Percentiles rank a stretch among this genome's conserved stretches.
Conservation (phyloP, 208 protist genomes). For the Trypanosoma congolense region DNA sequence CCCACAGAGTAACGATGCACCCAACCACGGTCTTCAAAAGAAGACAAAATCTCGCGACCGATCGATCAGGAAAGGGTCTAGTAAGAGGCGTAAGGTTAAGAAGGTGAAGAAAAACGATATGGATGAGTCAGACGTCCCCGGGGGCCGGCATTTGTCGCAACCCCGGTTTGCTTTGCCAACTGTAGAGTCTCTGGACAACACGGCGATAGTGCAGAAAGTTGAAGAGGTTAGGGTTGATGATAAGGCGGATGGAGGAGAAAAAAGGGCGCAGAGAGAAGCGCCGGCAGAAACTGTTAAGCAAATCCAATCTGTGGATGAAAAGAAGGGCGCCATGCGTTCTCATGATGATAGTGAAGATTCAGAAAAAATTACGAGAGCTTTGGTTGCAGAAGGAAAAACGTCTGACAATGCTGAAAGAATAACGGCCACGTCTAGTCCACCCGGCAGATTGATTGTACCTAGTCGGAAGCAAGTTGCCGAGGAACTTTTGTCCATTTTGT, state of each 20-base stretch:
- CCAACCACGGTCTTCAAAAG: too few species aligned
- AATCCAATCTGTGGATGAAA: too few species aligned
- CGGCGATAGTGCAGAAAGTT: not conserved
- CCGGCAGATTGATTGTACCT: conserved; percentile 26
- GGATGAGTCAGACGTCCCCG: not conserved
- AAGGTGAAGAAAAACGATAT: too few species aligned
- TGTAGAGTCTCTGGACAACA: not conserved
- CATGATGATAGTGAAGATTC: too few species aligned
- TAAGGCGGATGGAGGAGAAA: not conserved
- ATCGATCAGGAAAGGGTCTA: too few species aligned
- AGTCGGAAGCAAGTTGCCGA: conserved; percentile 57
- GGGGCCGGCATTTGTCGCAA: not conserved
- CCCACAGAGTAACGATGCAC: too few species aligned
- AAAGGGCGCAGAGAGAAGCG: too few species aligned
- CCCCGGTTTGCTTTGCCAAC: not conserved
- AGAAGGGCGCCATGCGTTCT: too few species aligned
- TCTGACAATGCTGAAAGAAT: not conserved
- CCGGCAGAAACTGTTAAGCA: too few species aligned
- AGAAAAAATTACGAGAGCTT: too few species aligned
- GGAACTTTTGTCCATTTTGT: conserved; percentile 70
- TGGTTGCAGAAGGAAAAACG: not conserved
- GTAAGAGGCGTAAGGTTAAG: too few species aligned
- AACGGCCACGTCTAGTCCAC: not conserved
- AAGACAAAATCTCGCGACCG: too few species aligned
- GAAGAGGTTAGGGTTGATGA: not conserved